Evolutionary conservation across 306 rosid genomes (phyloP), one percentile per base, ranked within the genome.

Genomic region (Rosa multiflora): DNA sequence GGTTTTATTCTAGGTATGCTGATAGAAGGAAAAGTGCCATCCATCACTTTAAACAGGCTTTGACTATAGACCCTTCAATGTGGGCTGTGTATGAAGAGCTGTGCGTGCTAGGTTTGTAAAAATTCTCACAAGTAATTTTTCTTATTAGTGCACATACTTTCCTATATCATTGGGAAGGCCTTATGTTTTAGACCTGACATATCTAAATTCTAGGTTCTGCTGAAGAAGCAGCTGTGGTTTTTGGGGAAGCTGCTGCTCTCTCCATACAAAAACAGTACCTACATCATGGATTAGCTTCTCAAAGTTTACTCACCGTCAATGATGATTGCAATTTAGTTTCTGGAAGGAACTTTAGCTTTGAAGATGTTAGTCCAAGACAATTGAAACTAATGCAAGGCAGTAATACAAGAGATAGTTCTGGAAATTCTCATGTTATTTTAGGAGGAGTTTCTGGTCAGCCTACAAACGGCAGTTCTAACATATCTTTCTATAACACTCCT

Each of bases 71-170:
- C 82, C 89, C 93, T 32, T 69, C 84, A 66, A 81, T 89, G 89
- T 88, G 99, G 99, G 88, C 87, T 76, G 99, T 98, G 42, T 96
- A 86, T 59, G 98, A 91, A 67, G 99, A 93, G 85, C 92, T 96
- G 63, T 96, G 99, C 79, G 74, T 89, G 81, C 85, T 96, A 93
- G 99, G 99, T 95, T 58, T 67, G 92, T 84, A 76, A 79, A 79
- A 62, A 35, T 76, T 78, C 39, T 72, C 47, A 73, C 72, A 72
- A 49, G 74, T 74, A 59, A 77, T 84, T 82, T 39, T 75, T 52
- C 20, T 23, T 53, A 13, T 52, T 58, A 51, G 29, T 73, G 26
- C 42, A 55, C 43, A 70, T 6, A 56, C 10, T 55, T 13, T 29
- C n/a, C 10, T 48, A 77, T 23, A 72, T 44, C 23, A 49, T 23